Evolutionary conservation across 768 basidiomycete genomes (phyloP), one percentile per base, ranked within the genome.

Genomic region (Lepiota venenata): DNA sequence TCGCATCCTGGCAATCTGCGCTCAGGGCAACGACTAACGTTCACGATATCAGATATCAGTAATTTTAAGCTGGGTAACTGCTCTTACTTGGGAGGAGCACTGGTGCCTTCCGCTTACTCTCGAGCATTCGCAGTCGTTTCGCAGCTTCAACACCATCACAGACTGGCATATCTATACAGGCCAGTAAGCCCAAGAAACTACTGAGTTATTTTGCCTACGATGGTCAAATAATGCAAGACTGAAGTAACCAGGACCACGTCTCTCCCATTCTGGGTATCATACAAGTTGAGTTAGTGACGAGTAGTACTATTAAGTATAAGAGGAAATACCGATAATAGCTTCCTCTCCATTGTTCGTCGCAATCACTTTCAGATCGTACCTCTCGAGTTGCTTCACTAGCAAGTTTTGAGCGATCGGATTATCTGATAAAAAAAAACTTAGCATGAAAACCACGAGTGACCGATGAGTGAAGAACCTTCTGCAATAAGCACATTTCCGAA

Each of bases 101-200:
- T 3, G 74, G 61, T 3, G 72, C 69, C 58, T 81, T 82, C n/a
- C 78, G 75, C 61, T 79, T 79, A 56, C 68, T 77, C 63, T 89
- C 87, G 18, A 85, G 60, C 18, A 76, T 58, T 39, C 87, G 77
- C 25, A 89, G 46, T 46, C 81, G 77, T 65, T 87, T 87, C 27
- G 83, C 77, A 6, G 87, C 87, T 60, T 88, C 86, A 4, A 89
- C 85, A 5, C 87, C 87, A 61, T 89, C 87, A 57, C 85, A 87
- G 47, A 89, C 73, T 2, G 87, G 87, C 87, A 89, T 89, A 60
- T 89, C 87, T 88, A 47, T 4, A 18, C n/a, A 32, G 8, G 39
- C 4, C 15, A 32, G 56, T 21, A 37, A 57, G 44, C 38, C 14
- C 36, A 12, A 21, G 10, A 46, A 9, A 32, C n/a, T n/a, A n/a